phyloP scores from a whole-genome alignment of 2,329 filamentous ascomycete genomes.

The Pyrenophora seminiperda region DNA sequence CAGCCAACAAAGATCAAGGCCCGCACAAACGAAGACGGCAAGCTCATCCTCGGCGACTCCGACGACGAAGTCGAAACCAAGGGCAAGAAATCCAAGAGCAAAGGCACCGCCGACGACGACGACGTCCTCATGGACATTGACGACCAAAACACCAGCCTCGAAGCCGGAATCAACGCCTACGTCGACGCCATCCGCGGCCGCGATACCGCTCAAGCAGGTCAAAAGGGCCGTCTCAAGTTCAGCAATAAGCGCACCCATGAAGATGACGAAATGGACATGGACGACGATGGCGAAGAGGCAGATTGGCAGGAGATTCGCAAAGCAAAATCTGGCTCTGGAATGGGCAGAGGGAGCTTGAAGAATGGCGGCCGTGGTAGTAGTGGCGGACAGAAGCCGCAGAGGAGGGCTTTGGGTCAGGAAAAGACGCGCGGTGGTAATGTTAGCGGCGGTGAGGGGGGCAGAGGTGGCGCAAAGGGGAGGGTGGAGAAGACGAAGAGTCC shows the following conservation, averaged over 20 bases:
- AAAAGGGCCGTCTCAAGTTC: constrained; percentile 66
- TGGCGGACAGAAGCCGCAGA: constrained; percentile 29
- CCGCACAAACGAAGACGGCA: constrained; percentile 72
- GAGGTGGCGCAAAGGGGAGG: constrained; percentile 22
- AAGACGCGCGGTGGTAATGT: constrained; percentile 40
- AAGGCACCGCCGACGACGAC: constrained; percentile 41
- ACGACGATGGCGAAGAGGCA: constrained; percentile 48
- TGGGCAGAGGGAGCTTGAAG: constrained; percentile 34
- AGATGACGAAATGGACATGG: constrained; percentile 55
- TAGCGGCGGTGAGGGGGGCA: constrained; percentile 22
- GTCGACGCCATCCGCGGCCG: constrained; percentile 65
- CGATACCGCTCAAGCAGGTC: constrained; percentile 62
- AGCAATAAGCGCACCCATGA: constrained; percentile 55
- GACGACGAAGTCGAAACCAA: constrained; percentile 39
- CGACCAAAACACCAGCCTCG: constrained; percentile 52
- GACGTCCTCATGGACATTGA: constrained; percentile 66
- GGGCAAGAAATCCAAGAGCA: constrained; percentile 42
- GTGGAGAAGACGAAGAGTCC: constrained; percentile 15
- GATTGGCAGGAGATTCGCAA: constrained; percentile 43
- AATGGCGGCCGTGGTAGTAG: constrained; percentile 22
- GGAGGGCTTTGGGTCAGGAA: constrained; percentile 46
- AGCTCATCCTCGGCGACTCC: constrained; percentile 72
- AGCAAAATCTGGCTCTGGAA: constrained; percentile 42
- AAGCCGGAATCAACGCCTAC: constrained; percentile 64
- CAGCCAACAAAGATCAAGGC: constrained; percentile 53